A percentile compares a stretch with the other conserved stretches of the same genome.
Evolutionary conservation across 2,329 filamentous ascomycete genomes (phyloP).

Genomic region (Ceratocystiopsis sp.): DNA sequence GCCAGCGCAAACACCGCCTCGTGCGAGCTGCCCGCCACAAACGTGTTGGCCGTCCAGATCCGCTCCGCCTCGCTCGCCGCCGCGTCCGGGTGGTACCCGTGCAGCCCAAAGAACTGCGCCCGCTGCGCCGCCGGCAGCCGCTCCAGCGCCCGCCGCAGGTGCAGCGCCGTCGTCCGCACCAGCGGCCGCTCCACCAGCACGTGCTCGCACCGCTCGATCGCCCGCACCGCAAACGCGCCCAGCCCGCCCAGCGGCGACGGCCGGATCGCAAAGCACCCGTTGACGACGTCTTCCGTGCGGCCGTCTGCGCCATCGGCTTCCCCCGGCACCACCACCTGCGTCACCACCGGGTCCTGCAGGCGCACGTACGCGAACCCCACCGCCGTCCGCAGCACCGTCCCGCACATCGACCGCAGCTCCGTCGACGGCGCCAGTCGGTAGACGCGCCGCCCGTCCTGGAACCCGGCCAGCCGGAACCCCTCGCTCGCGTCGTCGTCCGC

Average conservation of each 20-base stretch:
- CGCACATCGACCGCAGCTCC: neutral
- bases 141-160: conserved; percentile 20
- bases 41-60: conserved; percentile 16
- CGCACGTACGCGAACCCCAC: conserved; percentile 7
- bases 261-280: conserved; percentile 23
- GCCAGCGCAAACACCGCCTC: conserved; percentile 19
- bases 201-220: conserved; percentile 20
- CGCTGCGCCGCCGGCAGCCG: conserved; percentile 16
- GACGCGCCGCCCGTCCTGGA: conserved; percentile 5
- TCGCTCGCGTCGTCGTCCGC: conserved; percentile 1
- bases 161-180: conserved; percentile 15
- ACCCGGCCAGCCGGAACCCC: conserved; percentile 4
- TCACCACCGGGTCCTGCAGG: conserved; percentile 2
- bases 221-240: conserved; percentile 27
- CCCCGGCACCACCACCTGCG: neutral
- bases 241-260: conserved; percentile 25
- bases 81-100: conserved; percentile 11
- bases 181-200: conserved; percentile 30
- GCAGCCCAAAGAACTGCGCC: conserved; percentile 20
- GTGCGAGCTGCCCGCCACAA: conserved; percentile 5
- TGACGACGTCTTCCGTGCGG: conserved; percentile 10
- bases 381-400: conserved; percentile 1
- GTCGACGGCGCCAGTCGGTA: conserved; percentile 5
- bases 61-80: conserved; percentile 2
- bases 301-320: neutral